Conservation (phyloP, 1,139 yeast species). For the Candida sanyaensis region DNA sequence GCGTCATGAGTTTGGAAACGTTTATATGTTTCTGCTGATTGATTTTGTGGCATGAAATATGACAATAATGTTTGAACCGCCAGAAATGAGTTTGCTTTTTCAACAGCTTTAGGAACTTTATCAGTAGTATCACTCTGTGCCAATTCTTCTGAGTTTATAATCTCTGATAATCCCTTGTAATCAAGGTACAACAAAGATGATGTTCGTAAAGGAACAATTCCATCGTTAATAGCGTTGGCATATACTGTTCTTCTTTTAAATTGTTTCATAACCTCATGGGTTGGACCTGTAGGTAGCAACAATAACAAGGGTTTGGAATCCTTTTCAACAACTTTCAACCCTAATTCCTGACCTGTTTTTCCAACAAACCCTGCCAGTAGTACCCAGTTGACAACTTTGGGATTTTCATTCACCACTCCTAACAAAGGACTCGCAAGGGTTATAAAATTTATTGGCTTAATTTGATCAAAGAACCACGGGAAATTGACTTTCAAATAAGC, state of each 20-base stretch:
- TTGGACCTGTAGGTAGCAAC: conserved; percentile 78
- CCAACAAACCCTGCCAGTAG: conserved; percentile 90
- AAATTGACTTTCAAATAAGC: conserved; percentile 67
- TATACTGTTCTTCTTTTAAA: conserved; percentile 74
- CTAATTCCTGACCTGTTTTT: conserved; percentile 89
- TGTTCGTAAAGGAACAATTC: conserved; percentile 91
- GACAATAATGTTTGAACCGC: conserved; percentile 49
- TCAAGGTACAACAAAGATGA: conserved; percentile 78
- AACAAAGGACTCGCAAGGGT: conserved; percentile 86
- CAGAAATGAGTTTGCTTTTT: conserved; percentile 17
- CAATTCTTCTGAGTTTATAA: conserved; percentile 29
- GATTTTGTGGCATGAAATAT: conserved; percentile 47
- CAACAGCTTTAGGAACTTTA: conserved; percentile 11
- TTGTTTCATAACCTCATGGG: conserved; percentile 61
- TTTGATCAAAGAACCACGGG: conserved; percentile 68
- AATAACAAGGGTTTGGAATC: conserved; percentile 64
- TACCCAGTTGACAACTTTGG: conserved; percentile 81
- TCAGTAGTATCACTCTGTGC: conserved; percentile 6
- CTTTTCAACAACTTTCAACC: conserved; percentile 49
- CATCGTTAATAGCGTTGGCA: conserved; percentile 83
- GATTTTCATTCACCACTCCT: conserved; percentile 85
- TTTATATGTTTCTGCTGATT: conserved; percentile 23
- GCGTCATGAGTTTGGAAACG: conserved; percentile 30
- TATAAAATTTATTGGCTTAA: conserved; percentile 79
- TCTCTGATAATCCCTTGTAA: conserved; percentile 42